A percentile compares a stretch with the other conserved stretches of the same genome.
phyloP scores from a whole-genome alignment of 192 early-diverging fungal genomes.

The Helicostylum pulchrum region DNA sequence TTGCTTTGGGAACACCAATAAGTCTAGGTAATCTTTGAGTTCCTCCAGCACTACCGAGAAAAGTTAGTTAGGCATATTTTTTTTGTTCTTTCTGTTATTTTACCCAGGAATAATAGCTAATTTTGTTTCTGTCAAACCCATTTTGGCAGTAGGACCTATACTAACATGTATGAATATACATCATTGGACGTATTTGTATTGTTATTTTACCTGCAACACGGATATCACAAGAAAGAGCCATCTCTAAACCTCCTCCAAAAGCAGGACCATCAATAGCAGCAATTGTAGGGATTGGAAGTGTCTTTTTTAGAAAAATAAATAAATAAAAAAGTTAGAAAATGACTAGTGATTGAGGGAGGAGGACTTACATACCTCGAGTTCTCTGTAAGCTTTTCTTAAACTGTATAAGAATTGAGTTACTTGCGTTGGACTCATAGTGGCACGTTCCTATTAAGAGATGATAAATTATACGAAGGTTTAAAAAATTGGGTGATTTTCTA shows the following conservation, averaged over 20 bases:
- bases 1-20: slow-evolving; percentile 83
- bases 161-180: background rate
- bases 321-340: no score
- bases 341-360: background rate
- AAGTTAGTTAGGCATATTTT: background rate
- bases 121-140: slow-evolving; percentile 90
- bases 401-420: slow-evolving; percentile 80
- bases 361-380: slow-evolving; percentile 60
- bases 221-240: slow-evolving; percentile 88
- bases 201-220: slow-evolving; percentile 67
- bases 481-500: background rate
- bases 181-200: background rate
- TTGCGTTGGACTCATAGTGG: slow-evolving; percentile 71
- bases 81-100: background rate
- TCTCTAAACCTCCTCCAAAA: slow-evolving; percentile 89
- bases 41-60: slow-evolving; percentile 74
- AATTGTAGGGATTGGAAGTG: slow-evolving; percentile 90
- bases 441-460: slow-evolving; percentile 60
- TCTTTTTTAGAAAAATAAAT: slow-evolving; percentile 36
- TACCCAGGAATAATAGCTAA: slow-evolving; percentile 96
- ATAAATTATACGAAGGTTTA: background rate
- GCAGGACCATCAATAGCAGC: slow-evolving; percentile 91
- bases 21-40: slow-evolving; percentile 88
- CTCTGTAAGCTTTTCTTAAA: slow-evolving; percentile 72
- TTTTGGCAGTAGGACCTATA: slow-evolving; percentile 57